Conservation (phyloP, 2,329 filamentous ascomycete genomes). For the Didymella exigua region DNA sequence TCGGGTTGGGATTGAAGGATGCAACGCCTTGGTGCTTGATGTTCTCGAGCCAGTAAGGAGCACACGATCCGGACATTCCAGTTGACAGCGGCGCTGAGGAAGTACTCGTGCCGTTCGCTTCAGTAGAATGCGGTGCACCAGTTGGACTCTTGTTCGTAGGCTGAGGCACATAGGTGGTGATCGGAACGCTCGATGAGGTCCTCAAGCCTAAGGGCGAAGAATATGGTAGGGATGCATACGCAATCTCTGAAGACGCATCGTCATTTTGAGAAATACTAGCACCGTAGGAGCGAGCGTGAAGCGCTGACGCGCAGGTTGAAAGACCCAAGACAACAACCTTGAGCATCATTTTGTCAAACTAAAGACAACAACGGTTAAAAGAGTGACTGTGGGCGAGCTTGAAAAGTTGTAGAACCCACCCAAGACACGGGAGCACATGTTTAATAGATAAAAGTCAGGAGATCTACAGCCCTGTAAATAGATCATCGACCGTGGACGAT, state of each 20-base stretch:
- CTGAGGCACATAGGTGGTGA: not conserved
- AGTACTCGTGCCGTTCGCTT: slow-evolving; percentile 10
- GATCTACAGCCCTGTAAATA: slow-evolving; percentile 6
- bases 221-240: not conserved
- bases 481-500: slow-evolving; percentile 3
- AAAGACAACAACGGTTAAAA: not conserved
- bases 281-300: slow-evolving; percentile 19
- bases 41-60: slow-evolving; percentile 50
- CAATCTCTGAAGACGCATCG: not conserved
- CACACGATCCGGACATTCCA: slow-evolving; percentile 24
- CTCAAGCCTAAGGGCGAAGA: not conserved
- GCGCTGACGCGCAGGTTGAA: slow-evolving; percentile 24
- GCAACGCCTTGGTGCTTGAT: slow-evolving; percentile 51
- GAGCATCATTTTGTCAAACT: slow-evolving; percentile 18
- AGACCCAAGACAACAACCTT: slow-evolving; percentile 15
- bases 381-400: slow-evolving; percentile 15
- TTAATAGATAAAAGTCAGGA: slow-evolving; percentile 8
- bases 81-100: slow-evolving; percentile 23
- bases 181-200: not conserved
- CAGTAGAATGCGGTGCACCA: slow-evolving; percentile 16
- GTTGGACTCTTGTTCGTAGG: slow-evolving; percentile 15
- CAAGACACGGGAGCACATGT: not conserved
- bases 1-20: slow-evolving; percentile 47
- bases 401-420: not conserved
- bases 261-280: not conserved